A percentile compares a stretch with the other conserved stretches of the same genome.
Evolutionary conservation across 1,284 basidiomycete species (phyloP).

Genomic region (Cystobasidium sp.): DNA sequence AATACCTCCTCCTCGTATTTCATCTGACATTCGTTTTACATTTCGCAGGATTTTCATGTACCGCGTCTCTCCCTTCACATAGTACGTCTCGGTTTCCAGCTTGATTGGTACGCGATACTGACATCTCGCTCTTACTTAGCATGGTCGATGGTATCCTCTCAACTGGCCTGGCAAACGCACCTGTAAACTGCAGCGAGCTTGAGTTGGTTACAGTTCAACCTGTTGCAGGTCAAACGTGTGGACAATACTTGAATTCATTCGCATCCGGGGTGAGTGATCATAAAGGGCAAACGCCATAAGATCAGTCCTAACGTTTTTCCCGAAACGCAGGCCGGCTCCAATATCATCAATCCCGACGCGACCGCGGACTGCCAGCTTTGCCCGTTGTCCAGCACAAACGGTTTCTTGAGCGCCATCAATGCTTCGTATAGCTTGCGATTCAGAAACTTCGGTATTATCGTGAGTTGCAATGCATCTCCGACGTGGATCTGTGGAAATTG

Average conservation of each 20-base stretch:
- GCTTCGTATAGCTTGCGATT: constrained; percentile 63
- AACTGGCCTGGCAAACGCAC: constrained; percentile 17
- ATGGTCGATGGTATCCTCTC: constrained; percentile 30
- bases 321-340: constrained; percentile 53
- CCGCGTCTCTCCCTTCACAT: constrained; percentile 41
- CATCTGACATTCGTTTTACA: background rate
- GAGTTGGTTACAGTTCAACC: constrained; percentile 35
- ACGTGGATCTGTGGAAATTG: background rate
- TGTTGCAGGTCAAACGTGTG: constrained; percentile 24
- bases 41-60: constrained; percentile 79
- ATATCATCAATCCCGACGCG: constrained; percentile 54
- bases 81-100: background rate
- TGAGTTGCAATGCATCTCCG: constrained; percentile 48
- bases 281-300: too few relatives aligned
- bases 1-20: too few relatives aligned
- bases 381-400: constrained; percentile 62
- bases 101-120: background rate
- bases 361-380: constrained; percentile 54
- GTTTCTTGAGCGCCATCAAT: constrained; percentile 65
- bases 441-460: constrained; percentile 47
- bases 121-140: background rate
- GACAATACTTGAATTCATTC: constrained; percentile 25
- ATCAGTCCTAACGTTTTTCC: background rate
- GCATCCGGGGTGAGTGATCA: constrained; percentile 21
- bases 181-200: constrained; percentile 24